A percentile compares a stretch with the other conserved stretches of the same genome.
Conservation (phyloP, 108 stramenopile species). For the Skeletonema marinoi region DNA sequence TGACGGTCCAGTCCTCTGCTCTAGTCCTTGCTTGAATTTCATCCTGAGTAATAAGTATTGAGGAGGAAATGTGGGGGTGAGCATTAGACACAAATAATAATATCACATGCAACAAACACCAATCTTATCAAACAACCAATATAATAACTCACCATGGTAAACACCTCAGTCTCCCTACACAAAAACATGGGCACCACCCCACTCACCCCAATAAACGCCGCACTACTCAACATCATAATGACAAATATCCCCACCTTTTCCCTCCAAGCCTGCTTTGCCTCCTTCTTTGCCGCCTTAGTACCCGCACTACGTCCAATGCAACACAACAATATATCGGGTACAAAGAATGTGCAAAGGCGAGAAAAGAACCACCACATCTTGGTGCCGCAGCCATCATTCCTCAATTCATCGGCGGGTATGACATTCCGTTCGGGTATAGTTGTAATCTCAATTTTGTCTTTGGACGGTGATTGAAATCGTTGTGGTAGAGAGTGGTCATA, state of each 20-base stretch:
- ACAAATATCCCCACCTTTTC: slow-evolving; percentile 54
- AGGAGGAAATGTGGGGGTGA: background rate
- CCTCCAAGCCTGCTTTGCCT: slow-evolving; percentile 51
- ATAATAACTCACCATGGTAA: slow-evolving; percentile 31
- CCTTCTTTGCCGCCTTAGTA: slow-evolving; percentile 8
- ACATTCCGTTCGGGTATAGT: slow-evolving; percentile 47
- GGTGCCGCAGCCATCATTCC: slow-evolving; percentile 10
- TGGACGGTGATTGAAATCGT: slow-evolving; percentile 7
- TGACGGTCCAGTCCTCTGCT: slow-evolving; percentile 52
- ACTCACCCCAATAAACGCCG: slow-evolving; percentile 47
- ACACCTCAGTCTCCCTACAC: slow-evolving; percentile 39
- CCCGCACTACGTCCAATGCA: slow-evolving; percentile 11
- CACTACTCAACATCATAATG: slow-evolving; percentile 35
- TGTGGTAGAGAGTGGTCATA: background rate
- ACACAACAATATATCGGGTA: slow-evolving; percentile 34
- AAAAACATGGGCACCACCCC: slow-evolving; percentile 52
- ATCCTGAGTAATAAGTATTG: slow-evolving; percentile 7
- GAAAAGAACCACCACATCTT: slow-evolving; percentile 33
- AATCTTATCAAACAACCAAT: background rate
- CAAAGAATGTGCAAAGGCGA: slow-evolving; percentile 28
- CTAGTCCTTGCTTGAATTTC: slow-evolving; percentile 38
- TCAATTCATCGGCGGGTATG: slow-evolving; percentile 11
- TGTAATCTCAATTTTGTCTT: slow-evolving; percentile 44
- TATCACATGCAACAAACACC: background rate
- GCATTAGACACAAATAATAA: background rate